These are phyloP conservation scores for Arthrobotrys iridis DNA, from an alignment of 2,329 filamentous ascomycete species.

Conservation along the genomic window DNA sequence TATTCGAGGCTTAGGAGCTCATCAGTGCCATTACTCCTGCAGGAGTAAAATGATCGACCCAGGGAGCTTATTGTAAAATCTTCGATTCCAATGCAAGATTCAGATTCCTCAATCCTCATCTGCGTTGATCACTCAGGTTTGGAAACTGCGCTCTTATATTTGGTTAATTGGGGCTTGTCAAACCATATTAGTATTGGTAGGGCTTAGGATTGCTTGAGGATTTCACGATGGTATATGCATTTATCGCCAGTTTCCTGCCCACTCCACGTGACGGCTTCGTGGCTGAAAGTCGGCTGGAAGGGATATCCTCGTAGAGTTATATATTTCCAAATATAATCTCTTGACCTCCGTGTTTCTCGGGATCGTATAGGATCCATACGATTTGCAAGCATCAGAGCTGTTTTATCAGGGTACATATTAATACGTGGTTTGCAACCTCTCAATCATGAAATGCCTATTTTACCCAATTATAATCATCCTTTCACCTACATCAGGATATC, in stretches of 20 bases:
- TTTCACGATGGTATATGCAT: neutral
- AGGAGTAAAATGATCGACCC: neutral
- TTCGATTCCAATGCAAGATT: slow-evolving; percentile 45
- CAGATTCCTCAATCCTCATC: slow-evolving; percentile 14
- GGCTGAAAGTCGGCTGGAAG: neutral
- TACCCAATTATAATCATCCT: too few relatives aligned
- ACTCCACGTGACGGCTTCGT: neutral
- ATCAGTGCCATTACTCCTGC: neutral
- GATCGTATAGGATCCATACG: neutral
- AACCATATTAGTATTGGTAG: neutral
- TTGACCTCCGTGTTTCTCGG: neutral
- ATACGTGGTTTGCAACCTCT: too few relatives aligned
- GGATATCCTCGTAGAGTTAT: neutral
- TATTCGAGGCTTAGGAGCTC: neutral
- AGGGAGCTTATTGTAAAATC: slow-evolving; percentile 15
- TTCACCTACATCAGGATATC: too few relatives aligned
- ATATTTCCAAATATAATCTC: neutral
- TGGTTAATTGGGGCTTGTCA: neutral
- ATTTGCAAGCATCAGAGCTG: too few relatives aligned
- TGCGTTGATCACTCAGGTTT: slow-evolving; percentile 16
- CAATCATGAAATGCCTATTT: too few relatives aligned
- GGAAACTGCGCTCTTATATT: neutral
- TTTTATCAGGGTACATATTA: too few relatives aligned
- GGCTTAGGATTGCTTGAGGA: neutral
- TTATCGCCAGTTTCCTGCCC: neutral